Percentiles rank a stretch among this genome's conserved stretches.
These are phyloP conservation scores for Colletotrichum tamarilloi DNA, from an alignment of 2,329 filamentous ascomycete genomes.

Conservation along the genomic window DNA sequence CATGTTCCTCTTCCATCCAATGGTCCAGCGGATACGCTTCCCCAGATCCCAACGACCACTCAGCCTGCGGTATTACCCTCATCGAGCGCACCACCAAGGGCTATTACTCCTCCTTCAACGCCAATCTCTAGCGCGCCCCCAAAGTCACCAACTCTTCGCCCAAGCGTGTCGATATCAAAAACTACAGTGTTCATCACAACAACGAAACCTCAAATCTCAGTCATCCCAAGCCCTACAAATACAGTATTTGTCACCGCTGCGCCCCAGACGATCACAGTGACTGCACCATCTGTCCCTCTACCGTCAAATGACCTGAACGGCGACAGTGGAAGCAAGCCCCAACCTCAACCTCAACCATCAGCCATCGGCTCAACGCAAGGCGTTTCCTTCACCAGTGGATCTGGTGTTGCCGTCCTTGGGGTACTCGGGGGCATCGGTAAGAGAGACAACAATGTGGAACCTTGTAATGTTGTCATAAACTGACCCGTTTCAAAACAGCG, in stretches of 20 bases:
- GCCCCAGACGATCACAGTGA: not conserved
- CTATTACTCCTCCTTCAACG: too few species aligned
- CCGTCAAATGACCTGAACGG: not conserved
- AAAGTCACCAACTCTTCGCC: too few species aligned
- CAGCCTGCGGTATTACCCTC: too few species aligned
- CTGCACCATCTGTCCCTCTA: not conserved
- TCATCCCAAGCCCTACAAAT: not conserved
- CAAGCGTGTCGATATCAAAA: too few species aligned
- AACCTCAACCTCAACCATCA: not conserved
- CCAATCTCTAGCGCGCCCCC: not conserved
- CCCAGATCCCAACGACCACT: too few species aligned
- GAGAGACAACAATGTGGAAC: not conserved
- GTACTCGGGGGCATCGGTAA: conserved; percentile 8
- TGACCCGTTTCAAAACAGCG: not conserved
- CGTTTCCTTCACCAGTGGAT: not conserved
- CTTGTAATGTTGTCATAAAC: too few species aligned
- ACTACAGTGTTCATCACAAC: too few species aligned
- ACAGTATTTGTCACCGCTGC: not conserved
- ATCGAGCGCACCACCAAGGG: too few species aligned
- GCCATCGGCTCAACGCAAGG: not conserved
- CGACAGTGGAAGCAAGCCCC: not conserved
- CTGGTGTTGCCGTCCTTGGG: not conserved
- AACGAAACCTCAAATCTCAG: not conserved
- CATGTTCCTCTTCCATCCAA: not conserved
- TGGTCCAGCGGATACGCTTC: too few species aligned